A percentile compares a stretch with the other conserved stretches of the same genome.
phyloP scores from a whole-genome alignment of 1,284 basidiomycete genomes.

The Peniophora sp. region DNA sequence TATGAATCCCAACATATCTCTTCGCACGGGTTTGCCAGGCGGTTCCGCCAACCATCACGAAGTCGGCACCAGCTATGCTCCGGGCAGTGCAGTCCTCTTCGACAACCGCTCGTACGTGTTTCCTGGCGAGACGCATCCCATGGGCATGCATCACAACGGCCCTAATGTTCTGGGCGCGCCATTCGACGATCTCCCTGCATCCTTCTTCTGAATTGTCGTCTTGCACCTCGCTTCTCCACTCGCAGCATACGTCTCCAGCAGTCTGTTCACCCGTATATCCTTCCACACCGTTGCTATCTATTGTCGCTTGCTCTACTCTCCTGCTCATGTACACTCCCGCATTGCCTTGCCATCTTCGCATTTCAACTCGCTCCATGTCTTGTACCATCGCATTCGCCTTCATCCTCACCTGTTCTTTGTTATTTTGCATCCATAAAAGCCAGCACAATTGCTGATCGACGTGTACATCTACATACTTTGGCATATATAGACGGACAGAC shows the following conservation, averaged over 20 bases:
- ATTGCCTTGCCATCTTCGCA: too few relatives aligned
- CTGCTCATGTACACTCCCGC: too few relatives aligned
- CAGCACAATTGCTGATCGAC: not conserved
- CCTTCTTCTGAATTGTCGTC: conserved; percentile 12
- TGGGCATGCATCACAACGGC: conserved; percentile 6
- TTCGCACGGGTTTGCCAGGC: not conserved
- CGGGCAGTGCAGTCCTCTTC: conserved; percentile 8
- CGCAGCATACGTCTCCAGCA: too few relatives aligned
- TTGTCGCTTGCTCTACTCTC: too few relatives aligned
- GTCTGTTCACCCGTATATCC: too few relatives aligned
- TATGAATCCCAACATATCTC: not conserved
- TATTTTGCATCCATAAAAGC: not conserved
- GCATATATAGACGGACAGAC: too few relatives aligned
- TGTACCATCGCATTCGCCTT: too few relatives aligned
- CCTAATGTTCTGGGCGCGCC: conserved; percentile 7
- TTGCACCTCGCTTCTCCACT: too few relatives aligned
- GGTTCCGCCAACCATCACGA: conserved; percentile 7
- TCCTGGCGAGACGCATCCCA: conserved; percentile 5
- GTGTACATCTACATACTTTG: not conserved
- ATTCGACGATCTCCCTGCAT: conserved; percentile 7
- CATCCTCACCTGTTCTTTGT: too few relatives aligned
- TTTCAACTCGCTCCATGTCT: too few relatives aligned
- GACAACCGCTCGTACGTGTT: conserved; percentile 7
- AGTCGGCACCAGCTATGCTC: conserved; percentile 6
- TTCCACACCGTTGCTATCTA: too few relatives aligned